phyloP scores from a whole-genome alignment of 1,284 basidiomycete species.

The Sporisorium reilianum region DNA sequence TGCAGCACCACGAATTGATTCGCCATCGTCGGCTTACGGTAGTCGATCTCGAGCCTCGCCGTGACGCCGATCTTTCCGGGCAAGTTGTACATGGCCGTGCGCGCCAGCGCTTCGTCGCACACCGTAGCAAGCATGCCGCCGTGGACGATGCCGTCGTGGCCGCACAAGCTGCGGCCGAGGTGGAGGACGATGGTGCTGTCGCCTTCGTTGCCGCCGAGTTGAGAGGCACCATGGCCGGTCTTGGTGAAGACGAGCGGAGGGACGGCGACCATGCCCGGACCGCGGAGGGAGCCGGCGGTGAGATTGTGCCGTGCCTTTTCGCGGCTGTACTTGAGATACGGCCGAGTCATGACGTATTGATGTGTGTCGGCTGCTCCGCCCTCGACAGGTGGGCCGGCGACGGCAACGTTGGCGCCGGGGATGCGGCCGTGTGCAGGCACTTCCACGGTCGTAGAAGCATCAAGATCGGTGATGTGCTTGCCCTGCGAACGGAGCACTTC shows the following conservation, averaged over 20 bases:
- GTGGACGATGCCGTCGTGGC: conserved; percentile 91
- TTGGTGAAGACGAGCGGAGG: conserved; percentile 64
- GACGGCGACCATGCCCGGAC: conserved; percentile 73
- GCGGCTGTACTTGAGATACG: conserved; percentile 78
- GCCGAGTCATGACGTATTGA: conserved; percentile 72
- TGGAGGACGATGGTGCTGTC: conserved; percentile 76
- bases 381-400: conserved; percentile 30
- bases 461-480: conserved; percentile 35
- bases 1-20: conserved; percentile 75
- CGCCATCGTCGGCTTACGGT: conserved; percentile 68
- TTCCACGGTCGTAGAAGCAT: conserved; percentile 28
- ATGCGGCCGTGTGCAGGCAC: conserved; percentile 38
- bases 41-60: conserved; percentile 72
- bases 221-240: conserved; percentile 54
- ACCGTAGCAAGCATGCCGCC: conserved; percentile 91
- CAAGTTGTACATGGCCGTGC: conserved; percentile 75
- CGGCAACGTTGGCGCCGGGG: conserved; percentile 28
- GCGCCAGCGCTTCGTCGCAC: conserved; percentile 85
- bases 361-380: conserved; percentile 43
- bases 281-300: conserved; percentile 84
- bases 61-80: conserved; percentile 94
- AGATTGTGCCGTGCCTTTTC: conserved; percentile 81
- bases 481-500: conserved; percentile 33
- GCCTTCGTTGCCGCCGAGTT: conserved; percentile 60
- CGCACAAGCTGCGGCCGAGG: conserved; percentile 86